Evolutionary conservation across 805 yeast genomes (phyloP).

Genomic region (Candida ascalaphidarum): DNA sequence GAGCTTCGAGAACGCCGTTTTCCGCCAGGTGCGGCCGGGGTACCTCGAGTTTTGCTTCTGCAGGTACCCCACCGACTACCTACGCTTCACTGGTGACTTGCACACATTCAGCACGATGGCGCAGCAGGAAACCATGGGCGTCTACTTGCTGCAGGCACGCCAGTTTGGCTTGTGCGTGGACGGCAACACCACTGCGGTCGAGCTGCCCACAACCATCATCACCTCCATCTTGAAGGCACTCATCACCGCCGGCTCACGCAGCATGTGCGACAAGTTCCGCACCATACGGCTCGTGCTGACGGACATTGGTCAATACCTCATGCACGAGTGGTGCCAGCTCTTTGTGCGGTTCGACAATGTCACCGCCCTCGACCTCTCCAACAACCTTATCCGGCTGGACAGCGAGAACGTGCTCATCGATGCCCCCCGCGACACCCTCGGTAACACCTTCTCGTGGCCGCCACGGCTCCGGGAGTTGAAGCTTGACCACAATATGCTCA

Average conservation of each 20-base stretch:
- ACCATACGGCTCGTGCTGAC: conserved; percentile 19
- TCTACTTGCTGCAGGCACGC: conserved; percentile 5
- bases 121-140: conserved; percentile 7
- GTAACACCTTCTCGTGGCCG: conserved; percentile 16
- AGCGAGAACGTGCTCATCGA: conserved; percentile 3
- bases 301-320: conserved; percentile 25
- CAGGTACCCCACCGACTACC: conserved; percentile 14
- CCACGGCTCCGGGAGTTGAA: conserved; percentile 11
- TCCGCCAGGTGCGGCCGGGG: conserved; percentile 11
- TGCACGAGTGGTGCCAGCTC: conserved; percentile 21
- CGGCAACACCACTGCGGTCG: conserved; percentile 18
- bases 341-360: conserved; percentile 15
- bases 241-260: conserved; percentile 10
- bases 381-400: conserved; percentile 14
- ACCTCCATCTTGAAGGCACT: conserved; percentile 19
- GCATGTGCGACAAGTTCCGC: conserved; percentile 11
- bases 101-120: conserved; percentile 9
- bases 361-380: conserved; percentile 13
- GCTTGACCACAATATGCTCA: conserved; percentile 17
- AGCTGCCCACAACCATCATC: conserved; percentile 23
- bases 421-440: conserved; percentile 13
- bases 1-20: conserved; percentile 2
- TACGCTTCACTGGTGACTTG: conserved; percentile 12
- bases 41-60: conserved; percentile 12
- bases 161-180: conserved; percentile 16